These are phyloP conservation scores for Linum usitatissimum DNA, from an alignment of 345 rosid genomes.

Conservation along the genomic window DNA sequence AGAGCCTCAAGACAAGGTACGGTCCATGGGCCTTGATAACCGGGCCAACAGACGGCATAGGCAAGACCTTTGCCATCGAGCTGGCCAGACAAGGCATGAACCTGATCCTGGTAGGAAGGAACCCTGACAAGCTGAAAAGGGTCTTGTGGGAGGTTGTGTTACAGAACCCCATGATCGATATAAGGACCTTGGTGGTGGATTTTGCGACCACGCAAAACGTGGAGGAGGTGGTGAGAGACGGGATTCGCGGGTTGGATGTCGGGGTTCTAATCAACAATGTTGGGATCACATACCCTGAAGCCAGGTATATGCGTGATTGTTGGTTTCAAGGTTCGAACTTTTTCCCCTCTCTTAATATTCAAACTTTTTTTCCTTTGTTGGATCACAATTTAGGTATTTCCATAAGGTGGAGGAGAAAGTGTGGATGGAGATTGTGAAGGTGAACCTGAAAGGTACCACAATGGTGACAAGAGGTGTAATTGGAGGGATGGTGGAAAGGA, in stretches of 20 bases:
- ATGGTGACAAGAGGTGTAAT: conserved; percentile 53
- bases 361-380: too few relatives aligned
- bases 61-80: not conserved
- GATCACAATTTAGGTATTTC: conserved; percentile 26
- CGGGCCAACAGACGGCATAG: not conserved
- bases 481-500: conserved; percentile 50
- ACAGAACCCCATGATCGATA: not conserved
- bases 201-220: conserved; percentile 24
- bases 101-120: not conserved
- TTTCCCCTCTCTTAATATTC: too few relatives aligned
- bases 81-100: not conserved
- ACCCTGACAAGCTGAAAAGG: not conserved
- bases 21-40: not conserved
- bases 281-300: conserved; percentile 68
- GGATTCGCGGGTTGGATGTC: conserved; percentile 40
- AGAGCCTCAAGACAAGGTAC: not conserved
- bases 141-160: not conserved
- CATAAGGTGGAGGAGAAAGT: conserved; percentile 63
- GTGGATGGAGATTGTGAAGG: conserved; percentile 56
- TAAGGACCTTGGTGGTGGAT: conserved; percentile 32
- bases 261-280: conserved; percentile 77
- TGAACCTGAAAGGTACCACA: conserved; percentile 54
- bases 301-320: conserved; percentile 17
- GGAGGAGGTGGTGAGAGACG: conserved; percentile 30
- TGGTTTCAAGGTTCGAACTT: too few relatives aligned